Conservation (phyloP, 1,284 basidiomycete genomes). For the Mycosarcoma mackinlayi region DNA sequence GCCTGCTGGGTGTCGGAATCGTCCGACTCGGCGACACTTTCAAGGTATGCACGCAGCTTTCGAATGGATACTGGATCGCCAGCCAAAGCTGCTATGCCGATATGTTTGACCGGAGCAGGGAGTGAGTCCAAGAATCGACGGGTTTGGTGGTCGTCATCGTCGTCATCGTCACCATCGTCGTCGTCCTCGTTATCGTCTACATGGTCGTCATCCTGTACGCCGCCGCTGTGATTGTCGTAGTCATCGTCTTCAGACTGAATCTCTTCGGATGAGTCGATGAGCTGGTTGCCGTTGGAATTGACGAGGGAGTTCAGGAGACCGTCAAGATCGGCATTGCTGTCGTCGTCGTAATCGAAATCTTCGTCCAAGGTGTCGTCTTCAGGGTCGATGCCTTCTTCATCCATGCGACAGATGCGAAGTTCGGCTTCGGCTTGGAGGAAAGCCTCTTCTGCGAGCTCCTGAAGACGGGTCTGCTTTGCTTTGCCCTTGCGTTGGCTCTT, state of each 20-base stretch:
- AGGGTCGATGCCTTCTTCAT: conserved; percentile 48
- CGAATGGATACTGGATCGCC: conserved; percentile 11
- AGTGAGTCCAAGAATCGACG: conserved; percentile 12
- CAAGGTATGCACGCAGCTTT: conserved; percentile 21
- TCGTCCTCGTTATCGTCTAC: conserved; percentile 15
- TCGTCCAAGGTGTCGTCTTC: conserved; percentile 45
- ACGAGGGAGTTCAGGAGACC: conserved; percentile 16
- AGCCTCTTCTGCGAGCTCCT: conserved; percentile 50
- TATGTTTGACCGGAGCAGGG: conserved; percentile 16
- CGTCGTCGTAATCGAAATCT: conserved; percentile 40
- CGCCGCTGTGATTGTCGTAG: conserved; percentile 11
- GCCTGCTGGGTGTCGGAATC: conserved; percentile 16
- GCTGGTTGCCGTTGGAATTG: conserved; percentile 6
- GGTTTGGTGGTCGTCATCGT: conserved; percentile 19
- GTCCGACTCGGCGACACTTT: conserved; percentile 23
- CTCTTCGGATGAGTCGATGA: conserved; percentile 9
- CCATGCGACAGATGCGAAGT: conserved; percentile 42
- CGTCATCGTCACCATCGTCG: conserved; percentile 15
- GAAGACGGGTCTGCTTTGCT: conserved; percentile 49
- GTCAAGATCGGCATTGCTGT: conserved; percentile 20
- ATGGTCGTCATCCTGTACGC: conserved; percentile 6
- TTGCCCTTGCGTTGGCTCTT: conserved; percentile 58
- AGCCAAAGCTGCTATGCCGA: conserved; percentile 21
- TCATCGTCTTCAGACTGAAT: no score
- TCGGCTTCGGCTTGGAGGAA: conserved; percentile 43